Conservation (phyloP, 768 basidiomycete species). For the Hortiboletus campestris region DNA sequence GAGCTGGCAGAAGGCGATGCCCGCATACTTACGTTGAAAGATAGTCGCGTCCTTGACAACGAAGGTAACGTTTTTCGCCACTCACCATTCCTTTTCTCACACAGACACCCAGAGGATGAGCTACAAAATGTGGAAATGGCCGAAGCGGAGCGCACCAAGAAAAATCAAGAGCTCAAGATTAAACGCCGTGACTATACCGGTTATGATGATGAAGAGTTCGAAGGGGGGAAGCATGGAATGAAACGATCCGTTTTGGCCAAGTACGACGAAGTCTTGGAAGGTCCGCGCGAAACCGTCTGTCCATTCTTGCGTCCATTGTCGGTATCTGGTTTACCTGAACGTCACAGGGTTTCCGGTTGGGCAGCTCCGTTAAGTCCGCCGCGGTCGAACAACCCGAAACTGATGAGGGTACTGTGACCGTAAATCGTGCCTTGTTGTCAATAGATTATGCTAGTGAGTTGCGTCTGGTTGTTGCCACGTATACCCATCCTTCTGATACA, state of each 20-base stretch:
- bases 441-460: conserved; percentile 89
- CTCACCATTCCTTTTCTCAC: neutral
- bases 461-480: neutral
- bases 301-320: conserved; percentile 2
- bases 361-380: conserved; percentile 48
- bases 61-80: conserved; percentile 58
- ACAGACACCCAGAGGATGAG: conserved; percentile 78
- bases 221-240: conserved; percentile 67
- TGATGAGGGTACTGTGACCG: conserved; percentile 52
- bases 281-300: conserved; percentile 64
- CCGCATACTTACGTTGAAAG: conserved; percentile 94
- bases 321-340: neutral
- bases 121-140: conserved; percentile 95
- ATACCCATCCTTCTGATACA: conserved; percentile 14
- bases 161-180: conserved; percentile 81
- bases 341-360: conserved; percentile 81
- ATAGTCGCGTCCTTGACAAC: conserved; percentile 90
- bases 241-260: conserved; percentile 84
- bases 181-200: conserved; percentile 91
- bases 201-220: conserved; percentile 95
- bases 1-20: conserved; percentile 92
- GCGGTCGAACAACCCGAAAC: conserved; percentile 40
- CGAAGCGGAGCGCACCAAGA: conserved; percentile 77
- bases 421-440: conserved; percentile 78
- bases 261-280: conserved; percentile 90